Conservation (phyloP, 2,329 filamentous ascomycete species). For the Calycina herbarum region DNA sequence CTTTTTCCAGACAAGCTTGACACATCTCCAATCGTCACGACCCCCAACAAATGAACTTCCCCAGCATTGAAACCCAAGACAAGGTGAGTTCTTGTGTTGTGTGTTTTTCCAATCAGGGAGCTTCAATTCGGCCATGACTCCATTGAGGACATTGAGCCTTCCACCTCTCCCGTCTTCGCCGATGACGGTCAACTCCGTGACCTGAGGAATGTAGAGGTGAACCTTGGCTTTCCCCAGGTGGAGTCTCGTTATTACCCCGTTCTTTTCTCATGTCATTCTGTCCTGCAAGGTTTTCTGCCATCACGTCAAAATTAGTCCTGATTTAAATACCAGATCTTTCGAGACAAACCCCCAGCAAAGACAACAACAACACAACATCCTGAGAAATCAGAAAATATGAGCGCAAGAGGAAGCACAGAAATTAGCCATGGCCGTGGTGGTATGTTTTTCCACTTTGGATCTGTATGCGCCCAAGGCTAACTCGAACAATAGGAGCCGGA, state of each 20-base stretch:
- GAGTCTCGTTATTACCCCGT: slow-evolving; percentile 20
- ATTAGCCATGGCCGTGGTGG: slow-evolving; percentile 41
- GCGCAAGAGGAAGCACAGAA: slow-evolving; percentile 28
- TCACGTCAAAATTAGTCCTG: slow-evolving; percentile 12
- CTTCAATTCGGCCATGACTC: slow-evolving; percentile 11
- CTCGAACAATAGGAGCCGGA: slow-evolving; percentile 35
- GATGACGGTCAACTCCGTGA: slow-evolving; percentile 17
- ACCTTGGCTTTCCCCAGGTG: too few species aligned
- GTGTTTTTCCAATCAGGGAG: slow-evolving; percentile 5
- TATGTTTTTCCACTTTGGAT: slow-evolving; percentile 16
- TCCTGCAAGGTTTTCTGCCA: slow-evolving; percentile 12
- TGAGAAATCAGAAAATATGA: slow-evolving; percentile 15
- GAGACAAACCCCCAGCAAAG: neutral
- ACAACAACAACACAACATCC: slow-evolving; percentile 5
- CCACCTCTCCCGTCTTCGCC: slow-evolving; percentile 5
- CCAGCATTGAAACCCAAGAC: neutral
- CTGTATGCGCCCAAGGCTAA: slow-evolving; percentile 10
- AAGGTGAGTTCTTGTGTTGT: slow-evolving; percentile 1
- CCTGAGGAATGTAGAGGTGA: neutral
- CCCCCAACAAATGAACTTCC: neutral
- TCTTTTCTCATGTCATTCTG: slow-evolving; percentile 9
- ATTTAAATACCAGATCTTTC: neutral
- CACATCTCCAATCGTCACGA: slow-evolving; percentile 22
- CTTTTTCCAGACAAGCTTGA: slow-evolving; percentile 16
- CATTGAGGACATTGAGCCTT: neutral